A percentile compares a stretch with the other conserved stretches of the same genome.
These are phyloP conservation scores for Penicillium chermesinum DNA, from an alignment of 495 filamentous ascomycete species.

Conservation along the genomic window DNA sequence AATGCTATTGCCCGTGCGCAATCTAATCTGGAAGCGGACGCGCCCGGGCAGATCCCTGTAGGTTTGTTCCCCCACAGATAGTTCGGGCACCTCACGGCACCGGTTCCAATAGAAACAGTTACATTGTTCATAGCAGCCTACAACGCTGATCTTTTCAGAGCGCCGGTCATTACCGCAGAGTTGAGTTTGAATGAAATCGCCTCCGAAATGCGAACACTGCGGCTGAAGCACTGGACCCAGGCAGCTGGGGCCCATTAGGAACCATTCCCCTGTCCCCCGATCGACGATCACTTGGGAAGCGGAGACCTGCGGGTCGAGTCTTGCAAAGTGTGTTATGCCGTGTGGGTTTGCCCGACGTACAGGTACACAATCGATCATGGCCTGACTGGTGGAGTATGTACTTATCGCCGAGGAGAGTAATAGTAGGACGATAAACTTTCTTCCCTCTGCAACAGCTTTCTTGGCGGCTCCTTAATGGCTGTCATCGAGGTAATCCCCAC, in stretches of 20 bases:
- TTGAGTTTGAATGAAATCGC: too few species aligned
- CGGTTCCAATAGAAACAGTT: background rate
- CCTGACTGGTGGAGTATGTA: too few species aligned
- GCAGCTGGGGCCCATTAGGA: constrained; percentile 12
- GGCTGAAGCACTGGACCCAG: background rate
- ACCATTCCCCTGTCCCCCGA: constrained; percentile 19
- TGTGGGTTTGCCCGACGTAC: too few species aligned
- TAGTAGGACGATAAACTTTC: too few species aligned
- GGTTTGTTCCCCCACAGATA: background rate
- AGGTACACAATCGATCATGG: too few species aligned
- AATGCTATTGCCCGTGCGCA: background rate
- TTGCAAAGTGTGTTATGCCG: too few species aligned
- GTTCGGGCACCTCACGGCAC: background rate
- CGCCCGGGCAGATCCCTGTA: background rate
- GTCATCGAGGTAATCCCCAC: too few species aligned
- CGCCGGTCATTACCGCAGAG: too few species aligned
- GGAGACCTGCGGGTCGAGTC: constrained; percentile 6
- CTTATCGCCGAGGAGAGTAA: too few species aligned
- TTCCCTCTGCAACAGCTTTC: too few species aligned
- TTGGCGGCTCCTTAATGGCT: too few species aligned
- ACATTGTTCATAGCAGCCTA: background rate
- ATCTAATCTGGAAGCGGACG: background rate
- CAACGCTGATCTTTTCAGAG: too few species aligned
- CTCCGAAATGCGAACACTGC: background rate
- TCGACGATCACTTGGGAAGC: constrained; percentile 13